Percentiles rank a stretch among this genome's conserved stretches.
These are phyloP conservation scores for Penicillium sp. DNA, from an alignment of 2,329 filamentous ascomycete species.

Conservation along the genomic window DNA sequence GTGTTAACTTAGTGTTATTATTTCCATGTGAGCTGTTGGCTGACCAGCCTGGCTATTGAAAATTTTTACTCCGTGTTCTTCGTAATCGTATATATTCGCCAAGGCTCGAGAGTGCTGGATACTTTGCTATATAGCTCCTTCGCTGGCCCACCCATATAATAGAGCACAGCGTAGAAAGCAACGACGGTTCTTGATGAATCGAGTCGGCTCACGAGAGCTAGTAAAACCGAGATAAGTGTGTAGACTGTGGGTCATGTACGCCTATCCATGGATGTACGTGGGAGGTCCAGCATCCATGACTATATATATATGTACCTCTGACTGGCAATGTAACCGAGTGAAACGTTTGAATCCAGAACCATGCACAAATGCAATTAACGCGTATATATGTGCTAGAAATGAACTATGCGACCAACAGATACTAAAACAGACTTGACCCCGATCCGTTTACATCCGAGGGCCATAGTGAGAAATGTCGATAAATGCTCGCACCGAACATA, in stretches of 20 bases:
- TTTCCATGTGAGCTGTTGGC: neutral
- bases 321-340: neutral
- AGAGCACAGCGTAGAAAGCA: neutral
- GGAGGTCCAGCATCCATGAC: too few species aligned
- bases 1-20: slow-evolving; percentile 6
- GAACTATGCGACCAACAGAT: neutral
- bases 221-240: too few species aligned
- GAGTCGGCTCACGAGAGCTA: too few species aligned
- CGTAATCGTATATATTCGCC: neutral
- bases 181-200: too few species aligned
- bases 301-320: too few species aligned
- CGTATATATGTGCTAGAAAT: neutral
- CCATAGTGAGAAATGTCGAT: slow-evolving; percentile 1
- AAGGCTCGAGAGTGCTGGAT: neutral
- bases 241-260: too few species aligned
- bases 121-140: neutral
- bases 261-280: too few species aligned
- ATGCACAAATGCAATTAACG: neutral
- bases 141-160: neutral
- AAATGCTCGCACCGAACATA: neutral
- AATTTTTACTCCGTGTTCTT: neutral
- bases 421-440: neutral
- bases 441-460: slow-evolving; percentile 3
- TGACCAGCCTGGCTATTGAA: neutral
- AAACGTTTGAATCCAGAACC: neutral